Conservation (phyloP, 495 filamentous ascomycete genomes). For the Penicillium manginii region DNA sequence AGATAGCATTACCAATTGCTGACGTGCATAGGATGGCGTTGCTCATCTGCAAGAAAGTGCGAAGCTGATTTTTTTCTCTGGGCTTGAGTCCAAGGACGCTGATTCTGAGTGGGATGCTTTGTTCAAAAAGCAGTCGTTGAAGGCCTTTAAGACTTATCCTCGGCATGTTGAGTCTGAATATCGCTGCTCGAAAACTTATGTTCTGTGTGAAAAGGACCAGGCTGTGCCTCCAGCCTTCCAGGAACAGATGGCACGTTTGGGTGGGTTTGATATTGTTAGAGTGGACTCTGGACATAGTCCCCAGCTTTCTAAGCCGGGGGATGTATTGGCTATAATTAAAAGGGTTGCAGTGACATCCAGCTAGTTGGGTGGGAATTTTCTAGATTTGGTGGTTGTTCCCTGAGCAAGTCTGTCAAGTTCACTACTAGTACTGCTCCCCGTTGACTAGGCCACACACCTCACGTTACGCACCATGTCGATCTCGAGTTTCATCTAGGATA, state of each 20-base stretch:
- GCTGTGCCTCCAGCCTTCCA: constrained; percentile 7
- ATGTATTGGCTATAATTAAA: background rate
- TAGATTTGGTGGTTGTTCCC: background rate
- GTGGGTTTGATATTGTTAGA: background rate
- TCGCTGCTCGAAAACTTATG: constrained; percentile 6
- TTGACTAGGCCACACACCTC: no score
- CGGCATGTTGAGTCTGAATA: constrained; percentile 6
- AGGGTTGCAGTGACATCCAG: background rate
- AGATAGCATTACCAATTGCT: background rate
- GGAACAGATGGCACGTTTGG: constrained; percentile 9
- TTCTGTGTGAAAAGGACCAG: constrained; percentile 10
- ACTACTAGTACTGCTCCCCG: background rate
- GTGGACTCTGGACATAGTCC: constrained; percentile 4
- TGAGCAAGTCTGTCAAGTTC: background rate
- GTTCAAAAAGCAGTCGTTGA: background rate
- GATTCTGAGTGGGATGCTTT: constrained; percentile 9
- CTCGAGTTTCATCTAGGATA: background rate
- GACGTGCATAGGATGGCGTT: constrained; percentile 7
- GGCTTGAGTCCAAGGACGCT: constrained; percentile 8
- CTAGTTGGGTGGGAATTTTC: background rate
- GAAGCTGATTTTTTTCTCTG: constrained; percentile 5
- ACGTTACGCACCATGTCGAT: background rate
- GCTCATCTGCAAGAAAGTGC: constrained; percentile 6
- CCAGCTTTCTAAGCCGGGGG: background rate
- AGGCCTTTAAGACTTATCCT: background rate